Percentiles rank a stretch among this genome's conserved stretches.
Evolutionary conservation across 768 basidiomycete species (phyloP).

Genomic region (Sutorius australiensis): DNA sequence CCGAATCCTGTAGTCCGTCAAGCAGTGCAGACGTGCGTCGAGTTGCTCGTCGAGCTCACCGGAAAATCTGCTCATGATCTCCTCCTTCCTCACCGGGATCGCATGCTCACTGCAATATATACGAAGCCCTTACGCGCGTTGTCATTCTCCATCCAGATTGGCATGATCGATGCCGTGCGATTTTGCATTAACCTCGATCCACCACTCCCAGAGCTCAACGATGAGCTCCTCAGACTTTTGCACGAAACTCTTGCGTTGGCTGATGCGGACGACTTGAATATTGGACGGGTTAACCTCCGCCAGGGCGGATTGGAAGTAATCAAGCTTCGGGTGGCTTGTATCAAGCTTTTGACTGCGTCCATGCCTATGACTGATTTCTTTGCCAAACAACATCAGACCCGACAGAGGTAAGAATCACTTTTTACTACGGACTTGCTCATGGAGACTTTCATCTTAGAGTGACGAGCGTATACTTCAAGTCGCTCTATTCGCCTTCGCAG

Average conservation of each 20-base stretch:
- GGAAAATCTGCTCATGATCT: constrained; percentile 71
- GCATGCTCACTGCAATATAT: constrained; percentile 85
- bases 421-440: neutral
- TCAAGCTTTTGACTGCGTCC: constrained; percentile 88
- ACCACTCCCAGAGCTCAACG: constrained; percentile 85
- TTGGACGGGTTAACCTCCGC: constrained; percentile 70
- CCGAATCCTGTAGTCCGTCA: constrained; percentile 82
- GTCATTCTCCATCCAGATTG: constrained; percentile 93
- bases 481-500: constrained; percentile 84
- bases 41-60: constrained; percentile 69
- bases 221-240: constrained; percentile 85
- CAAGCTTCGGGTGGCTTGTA: constrained; percentile 90
- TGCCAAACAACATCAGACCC: constrained; percentile 73
- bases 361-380: constrained; percentile 96
- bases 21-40: constrained; percentile 78
- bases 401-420: constrained; percentile 62
- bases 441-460: constrained; percentile 51
- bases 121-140: constrained; percentile 95
- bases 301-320: constrained; percentile 79
- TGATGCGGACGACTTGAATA: constrained; percentile 88
- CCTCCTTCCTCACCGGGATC: constrained; percentile 80
- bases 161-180: constrained; percentile 95
- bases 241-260: constrained; percentile 94
- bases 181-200: constrained; percentile 90
- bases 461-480: constrained; percentile 96